Conservation (phyloP, 2,329 filamentous ascomycete genomes). For the Epichloe elymi region DNA sequence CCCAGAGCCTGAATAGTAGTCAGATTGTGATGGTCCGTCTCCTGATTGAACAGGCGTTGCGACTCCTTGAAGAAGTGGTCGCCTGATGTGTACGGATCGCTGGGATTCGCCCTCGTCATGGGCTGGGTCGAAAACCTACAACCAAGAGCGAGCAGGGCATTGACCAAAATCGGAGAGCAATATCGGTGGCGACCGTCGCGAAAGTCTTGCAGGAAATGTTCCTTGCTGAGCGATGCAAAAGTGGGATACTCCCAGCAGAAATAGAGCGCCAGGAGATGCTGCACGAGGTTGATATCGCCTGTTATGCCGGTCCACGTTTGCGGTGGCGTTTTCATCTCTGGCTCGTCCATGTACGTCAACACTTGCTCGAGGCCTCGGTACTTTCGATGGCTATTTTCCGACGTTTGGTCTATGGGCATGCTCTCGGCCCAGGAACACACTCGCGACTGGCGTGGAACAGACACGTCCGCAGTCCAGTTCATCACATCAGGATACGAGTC, state of each 20-base stretch:
- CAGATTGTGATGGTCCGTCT: slow-evolving; percentile 45
- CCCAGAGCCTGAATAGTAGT: slow-evolving; percentile 64
- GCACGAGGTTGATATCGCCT: slow-evolving; percentile 41
- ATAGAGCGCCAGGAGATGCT: slow-evolving; percentile 52
- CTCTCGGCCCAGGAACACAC: slow-evolving; percentile 39
- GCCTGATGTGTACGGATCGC: slow-evolving; percentile 51
- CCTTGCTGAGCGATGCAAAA: slow-evolving; percentile 58
- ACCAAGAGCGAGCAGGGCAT: slow-evolving; percentile 50
- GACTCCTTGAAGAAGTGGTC: slow-evolving; percentile 65
- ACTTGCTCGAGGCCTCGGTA: slow-evolving; percentile 34
- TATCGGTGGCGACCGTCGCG: slow-evolving; percentile 45
- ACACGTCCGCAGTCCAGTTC: slow-evolving; percentile 30
- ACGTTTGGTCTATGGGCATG: slow-evolving; percentile 21
- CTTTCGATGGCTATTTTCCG: slow-evolving; percentile 17
- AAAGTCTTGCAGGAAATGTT: slow-evolving; percentile 57
- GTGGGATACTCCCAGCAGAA: slow-evolving; percentile 69
- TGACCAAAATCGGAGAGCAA: slow-evolving; percentile 55
- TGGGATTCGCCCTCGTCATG: slow-evolving; percentile 47
- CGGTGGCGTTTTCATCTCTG: slow-evolving; percentile 29
- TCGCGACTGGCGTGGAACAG: slow-evolving; percentile 28
- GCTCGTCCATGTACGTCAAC: slow-evolving; percentile 30
- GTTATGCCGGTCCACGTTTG: slow-evolving; percentile 50
- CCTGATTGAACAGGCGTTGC: slow-evolving; percentile 43
- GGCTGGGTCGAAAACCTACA: slow-evolving; percentile 56
- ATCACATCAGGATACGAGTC: slow-evolving; percentile 33